Evolutionary conservation across 2,329 filamentous ascomycete genomes (phyloP).

Genomic region (Fusarium coffeatum): DNA sequence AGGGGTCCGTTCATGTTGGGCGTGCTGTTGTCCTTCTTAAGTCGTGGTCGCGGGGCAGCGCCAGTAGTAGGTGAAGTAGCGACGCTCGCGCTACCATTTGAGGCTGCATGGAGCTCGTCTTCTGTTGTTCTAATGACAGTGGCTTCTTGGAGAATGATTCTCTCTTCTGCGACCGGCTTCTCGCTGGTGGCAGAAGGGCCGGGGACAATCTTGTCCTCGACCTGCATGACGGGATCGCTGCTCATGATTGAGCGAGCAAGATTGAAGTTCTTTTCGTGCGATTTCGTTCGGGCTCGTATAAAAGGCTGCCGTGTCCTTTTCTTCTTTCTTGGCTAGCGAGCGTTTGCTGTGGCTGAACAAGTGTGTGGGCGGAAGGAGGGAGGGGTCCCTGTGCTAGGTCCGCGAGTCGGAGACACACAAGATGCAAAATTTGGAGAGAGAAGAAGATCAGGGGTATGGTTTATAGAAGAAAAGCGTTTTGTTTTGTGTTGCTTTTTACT

Average conservation of each 20-base stretch:
- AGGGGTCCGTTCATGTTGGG: constrained; percentile 66
- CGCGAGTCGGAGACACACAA: constrained; percentile 35
- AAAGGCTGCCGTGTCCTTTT: constrained; percentile 27
- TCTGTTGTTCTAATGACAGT: constrained; percentile 16
- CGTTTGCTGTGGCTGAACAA: constrained; percentile 30
- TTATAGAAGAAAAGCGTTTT: background rate
- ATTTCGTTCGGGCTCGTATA: constrained; percentile 21
- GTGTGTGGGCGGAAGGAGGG: constrained; percentile 23
- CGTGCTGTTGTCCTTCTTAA: constrained; percentile 51
- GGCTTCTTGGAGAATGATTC: constrained; percentile 16
- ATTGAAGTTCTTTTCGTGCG: constrained; percentile 11
- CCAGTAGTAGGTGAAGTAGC: constrained; percentile 28
- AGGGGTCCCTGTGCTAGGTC: constrained; percentile 27
- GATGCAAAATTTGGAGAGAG: constrained; percentile 14
- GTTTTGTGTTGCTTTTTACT: background rate
- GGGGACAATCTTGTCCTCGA: constrained; percentile 41
- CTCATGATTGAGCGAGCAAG: constrained; percentile 42
- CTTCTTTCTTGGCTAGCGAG: constrained; percentile 2
- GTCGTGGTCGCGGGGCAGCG: constrained; percentile 43
- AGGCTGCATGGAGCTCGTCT: constrained; percentile 12
- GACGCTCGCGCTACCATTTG: constrained; percentile 28
- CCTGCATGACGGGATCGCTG: constrained; percentile 45
- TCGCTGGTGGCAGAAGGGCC: constrained; percentile 23
- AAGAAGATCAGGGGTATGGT: constrained; percentile 7
- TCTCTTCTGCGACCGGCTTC: constrained; percentile 29